phyloP scores from a whole-genome alignment of 257 asterid species.

The Penstemon davidsonii region DNA sequence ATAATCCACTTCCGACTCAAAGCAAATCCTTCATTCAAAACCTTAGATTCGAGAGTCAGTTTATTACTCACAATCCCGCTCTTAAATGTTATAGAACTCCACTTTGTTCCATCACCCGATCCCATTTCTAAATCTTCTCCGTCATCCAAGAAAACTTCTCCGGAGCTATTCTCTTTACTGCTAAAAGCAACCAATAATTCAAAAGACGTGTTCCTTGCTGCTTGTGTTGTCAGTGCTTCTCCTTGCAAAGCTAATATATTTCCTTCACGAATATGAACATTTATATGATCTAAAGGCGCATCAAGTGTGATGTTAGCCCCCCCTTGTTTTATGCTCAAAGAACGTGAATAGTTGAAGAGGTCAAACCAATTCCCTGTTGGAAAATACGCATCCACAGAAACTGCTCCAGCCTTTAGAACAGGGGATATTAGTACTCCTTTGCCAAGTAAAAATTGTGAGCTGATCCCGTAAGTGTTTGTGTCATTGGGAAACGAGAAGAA shows the following conservation, averaged over 20 bases:
- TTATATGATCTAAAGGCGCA: constrained; percentile 54
- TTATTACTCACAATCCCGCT: constrained; percentile 27
- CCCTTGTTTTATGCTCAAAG: constrained; percentile 34
- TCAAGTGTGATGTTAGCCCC: constrained; percentile 32
- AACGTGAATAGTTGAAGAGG: constrained; percentile 48
- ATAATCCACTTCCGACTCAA: constrained; percentile 38
- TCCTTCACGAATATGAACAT: constrained; percentile 54
- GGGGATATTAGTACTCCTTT: constrained; percentile 60
- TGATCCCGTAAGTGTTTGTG: constrained; percentile 42
- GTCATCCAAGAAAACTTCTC: constrained; percentile 60
- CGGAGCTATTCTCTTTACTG: constrained; percentile 27
- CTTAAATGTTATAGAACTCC: constrained; percentile 42
- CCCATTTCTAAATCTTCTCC: constrained; percentile 58
- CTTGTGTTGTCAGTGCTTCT: constrained; percentile 54
- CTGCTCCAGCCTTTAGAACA: constrained; percentile 43
- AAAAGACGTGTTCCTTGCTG: constrained; percentile 49
- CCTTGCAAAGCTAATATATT: constrained; percentile 57
- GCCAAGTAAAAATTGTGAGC: constrained; percentile 59
- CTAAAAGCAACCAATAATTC: constrained; percentile 43
- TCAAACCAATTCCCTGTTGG: constrained; percentile 70
- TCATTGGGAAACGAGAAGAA: constrained; percentile 65
- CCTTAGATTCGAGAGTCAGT: constrained; percentile 40
- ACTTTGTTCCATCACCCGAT: constrained; percentile 34
- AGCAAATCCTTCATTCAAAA: constrained; percentile 43
- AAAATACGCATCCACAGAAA: constrained; percentile 51